Conservation (phyloP, 352 stramenopile genomes). For the Globisporangium sylvaticum region DNA sequence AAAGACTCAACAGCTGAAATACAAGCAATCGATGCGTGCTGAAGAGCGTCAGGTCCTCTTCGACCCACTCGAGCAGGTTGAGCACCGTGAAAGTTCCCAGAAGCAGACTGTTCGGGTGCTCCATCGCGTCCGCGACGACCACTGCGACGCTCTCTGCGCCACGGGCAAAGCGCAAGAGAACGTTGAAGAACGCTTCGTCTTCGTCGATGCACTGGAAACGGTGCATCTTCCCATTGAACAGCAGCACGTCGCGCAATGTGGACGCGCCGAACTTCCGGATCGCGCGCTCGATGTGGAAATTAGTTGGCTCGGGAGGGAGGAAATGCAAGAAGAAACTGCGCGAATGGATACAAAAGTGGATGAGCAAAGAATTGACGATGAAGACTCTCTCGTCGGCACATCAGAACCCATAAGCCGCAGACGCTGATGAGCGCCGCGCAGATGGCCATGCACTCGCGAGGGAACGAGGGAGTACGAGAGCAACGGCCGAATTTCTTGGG, state of each 20-base stretch:
- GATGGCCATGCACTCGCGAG: too few relatives aligned
- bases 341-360: not conserved
- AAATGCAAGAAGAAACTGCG: conserved; percentile 33
- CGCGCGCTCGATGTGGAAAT: conserved; percentile 32
- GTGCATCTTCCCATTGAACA: conserved; percentile 22
- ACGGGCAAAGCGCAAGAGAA: conserved; percentile 48
- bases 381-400: not conserved
- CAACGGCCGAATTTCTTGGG: too few relatives aligned
- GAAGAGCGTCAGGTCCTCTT: conserved; percentile 50
- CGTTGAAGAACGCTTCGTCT: conserved; percentile 55
- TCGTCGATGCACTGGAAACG: conserved; percentile 33
- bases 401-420: too few relatives aligned
- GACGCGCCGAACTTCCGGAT: conserved; percentile 29
- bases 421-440: too few relatives aligned
- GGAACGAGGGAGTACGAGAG: too few relatives aligned
- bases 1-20: conserved; percentile 12
- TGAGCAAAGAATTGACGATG: not conserved
- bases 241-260: conserved; percentile 31
- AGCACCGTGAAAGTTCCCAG: conserved; percentile 39
- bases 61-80: conserved; percentile 50
- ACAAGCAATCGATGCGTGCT: conserved; percentile 26
- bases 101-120: conserved; percentile 19
- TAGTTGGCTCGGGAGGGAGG: conserved; percentile 33
- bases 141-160: conserved; percentile 38
- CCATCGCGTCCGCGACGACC: conserved; percentile 26